These are phyloP conservation scores for Larix sibirica DNA, from an alignment of 83 land plant genomes.

Conservation along the genomic window DNA sequence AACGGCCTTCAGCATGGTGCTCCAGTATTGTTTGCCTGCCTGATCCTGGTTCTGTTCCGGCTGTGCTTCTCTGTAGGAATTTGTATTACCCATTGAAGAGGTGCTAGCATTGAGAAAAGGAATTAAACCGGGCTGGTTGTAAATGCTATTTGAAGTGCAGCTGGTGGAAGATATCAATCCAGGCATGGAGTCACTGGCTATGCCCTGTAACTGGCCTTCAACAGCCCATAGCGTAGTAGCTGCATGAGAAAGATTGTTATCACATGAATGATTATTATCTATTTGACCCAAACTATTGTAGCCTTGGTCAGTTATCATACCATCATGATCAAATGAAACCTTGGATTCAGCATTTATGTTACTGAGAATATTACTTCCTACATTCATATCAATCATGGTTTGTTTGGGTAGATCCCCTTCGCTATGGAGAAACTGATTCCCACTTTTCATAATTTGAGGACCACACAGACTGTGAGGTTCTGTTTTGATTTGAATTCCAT, in stretches of 20 bases:
- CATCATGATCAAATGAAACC: background rate
- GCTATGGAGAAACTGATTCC: background rate
- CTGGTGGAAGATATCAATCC: background rate
- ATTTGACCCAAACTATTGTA: background rate
- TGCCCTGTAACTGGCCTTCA: constrained; percentile 5
- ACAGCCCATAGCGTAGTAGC: background rate
- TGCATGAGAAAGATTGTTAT: background rate
- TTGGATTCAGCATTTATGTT: background rate
- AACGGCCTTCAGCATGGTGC: background rate
- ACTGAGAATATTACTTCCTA: background rate
- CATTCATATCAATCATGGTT: background rate
- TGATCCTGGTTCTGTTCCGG: background rate
- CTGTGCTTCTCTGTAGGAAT: background rate
- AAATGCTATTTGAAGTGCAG: constrained; percentile 7
- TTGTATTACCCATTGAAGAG: background rate
- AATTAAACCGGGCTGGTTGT: background rate
- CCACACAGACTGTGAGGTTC: background rate
- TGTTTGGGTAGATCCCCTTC: background rate
- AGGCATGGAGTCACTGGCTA: background rate
- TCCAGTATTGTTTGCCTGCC: constrained; percentile 6
- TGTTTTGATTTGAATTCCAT: constrained; percentile 1
- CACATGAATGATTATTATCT: background rate
- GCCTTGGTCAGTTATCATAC: background rate
- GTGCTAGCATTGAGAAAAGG: background rate
- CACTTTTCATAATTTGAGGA: background rate